These are phyloP conservation scores for Phytophthora pinifolia DNA, from an alignment of 352 stramenopile genomes.

Conservation along the genomic window DNA sequence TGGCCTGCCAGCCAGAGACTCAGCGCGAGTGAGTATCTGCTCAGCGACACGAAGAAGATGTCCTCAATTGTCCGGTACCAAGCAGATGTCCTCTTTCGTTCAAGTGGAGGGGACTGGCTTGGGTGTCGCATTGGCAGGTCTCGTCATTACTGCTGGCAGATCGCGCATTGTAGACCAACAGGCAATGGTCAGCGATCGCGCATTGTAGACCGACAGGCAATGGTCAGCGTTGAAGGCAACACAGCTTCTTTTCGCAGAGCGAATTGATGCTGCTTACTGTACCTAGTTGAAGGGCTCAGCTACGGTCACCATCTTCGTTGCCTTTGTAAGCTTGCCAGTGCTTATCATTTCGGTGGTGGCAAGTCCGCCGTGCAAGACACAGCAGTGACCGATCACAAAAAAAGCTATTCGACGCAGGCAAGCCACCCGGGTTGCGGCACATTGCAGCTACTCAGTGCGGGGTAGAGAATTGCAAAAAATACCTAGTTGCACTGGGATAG, in stretches of 20 bases:
- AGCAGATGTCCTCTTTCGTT: too few species aligned
- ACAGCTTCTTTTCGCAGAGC: conserved; percentile 2
- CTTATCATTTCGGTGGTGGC: conserved; percentile 11
- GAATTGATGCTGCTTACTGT: background rate
- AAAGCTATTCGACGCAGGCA: conserved; percentile 2
- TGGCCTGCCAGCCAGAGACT: background rate
- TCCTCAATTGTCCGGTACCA: too few species aligned
- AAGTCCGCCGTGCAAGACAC: conserved; percentile 1
- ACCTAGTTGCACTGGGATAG: too few species aligned
- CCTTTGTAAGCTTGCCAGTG: background rate
- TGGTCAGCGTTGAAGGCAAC: background rate
- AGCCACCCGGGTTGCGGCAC: background rate
- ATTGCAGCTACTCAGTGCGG: background rate
- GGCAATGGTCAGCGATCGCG: too few species aligned
- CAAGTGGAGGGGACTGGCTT: too few species aligned
- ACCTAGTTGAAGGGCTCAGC: background rate
- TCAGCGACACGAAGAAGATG: background rate
- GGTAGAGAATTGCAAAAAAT: too few species aligned
- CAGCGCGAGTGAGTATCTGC: conserved; percentile 3
- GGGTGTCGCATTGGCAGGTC: conserved; percentile 5
- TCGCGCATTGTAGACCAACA: too few species aligned
- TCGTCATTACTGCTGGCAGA: conserved; percentile 23
- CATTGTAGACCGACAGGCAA: too few species aligned
- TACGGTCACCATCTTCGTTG: background rate
- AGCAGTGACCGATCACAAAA: too few species aligned